Percentiles rank a stretch among this genome's conserved stretches.
Conservation (phyloP, 441 rosid genomes). For the Erysimum cheiri region DNA sequence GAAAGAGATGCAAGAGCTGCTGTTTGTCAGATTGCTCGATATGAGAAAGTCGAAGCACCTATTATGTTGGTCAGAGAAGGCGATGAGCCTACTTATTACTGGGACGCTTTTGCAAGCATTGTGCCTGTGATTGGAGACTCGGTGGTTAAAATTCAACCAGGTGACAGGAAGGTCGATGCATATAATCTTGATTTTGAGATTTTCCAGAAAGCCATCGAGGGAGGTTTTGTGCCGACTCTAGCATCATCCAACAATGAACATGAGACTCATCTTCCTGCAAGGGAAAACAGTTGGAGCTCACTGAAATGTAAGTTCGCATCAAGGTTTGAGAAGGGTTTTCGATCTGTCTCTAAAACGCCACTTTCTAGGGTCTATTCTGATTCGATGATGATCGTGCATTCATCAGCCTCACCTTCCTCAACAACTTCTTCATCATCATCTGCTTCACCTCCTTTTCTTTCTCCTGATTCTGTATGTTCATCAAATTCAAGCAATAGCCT, state of each 20-base stretch:
- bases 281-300: constrained; percentile 93
- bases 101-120: constrained; percentile 82
- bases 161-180: constrained; percentile 69
- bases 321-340: constrained; percentile 74
- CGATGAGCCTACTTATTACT: constrained; percentile 80
- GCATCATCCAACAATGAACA: constrained; percentile 78
- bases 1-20: constrained; percentile 97
- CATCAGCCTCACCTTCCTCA: constrained; percentile 63
- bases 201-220: constrained; percentile 77
- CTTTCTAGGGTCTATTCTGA: constrained; percentile 91
- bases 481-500: constrained; percentile 67
- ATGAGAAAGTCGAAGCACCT: constrained; percentile 85
- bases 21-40: constrained; percentile 90
- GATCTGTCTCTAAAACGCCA: constrained; percentile 61
- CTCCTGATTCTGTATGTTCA: constrained; percentile 69
- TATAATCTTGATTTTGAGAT: constrained; percentile 92
- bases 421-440: constrained; percentile 61
- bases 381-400: constrained; percentile 85
- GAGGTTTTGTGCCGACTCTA: constrained; percentile 90
- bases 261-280: constrained; percentile 87
- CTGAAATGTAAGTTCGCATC: constrained; percentile 85
- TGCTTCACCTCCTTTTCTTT: constrained; percentile 74
- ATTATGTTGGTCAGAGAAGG: constrained; percentile 79
- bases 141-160: constrained; percentile 51
- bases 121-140: constrained; percentile 66